Evolutionary conservation across 1,284 basidiomycete genomes (phyloP), one percentile per base, ranked within the genome.

Genomic region (Puccinia coronata): DNA sequence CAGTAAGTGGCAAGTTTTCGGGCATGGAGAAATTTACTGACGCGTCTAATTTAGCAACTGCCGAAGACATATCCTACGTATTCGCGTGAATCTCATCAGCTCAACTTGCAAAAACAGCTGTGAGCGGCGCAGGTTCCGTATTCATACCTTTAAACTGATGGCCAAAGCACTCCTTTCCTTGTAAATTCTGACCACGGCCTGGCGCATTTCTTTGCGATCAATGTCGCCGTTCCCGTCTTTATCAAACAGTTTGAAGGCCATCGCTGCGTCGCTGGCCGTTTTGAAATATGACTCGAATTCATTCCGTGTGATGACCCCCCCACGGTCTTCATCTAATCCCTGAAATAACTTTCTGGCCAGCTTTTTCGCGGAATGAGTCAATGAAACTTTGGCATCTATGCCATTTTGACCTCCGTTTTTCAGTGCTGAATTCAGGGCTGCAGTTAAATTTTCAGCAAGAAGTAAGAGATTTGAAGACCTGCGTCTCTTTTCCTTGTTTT

Each of bases 151-250:
- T 74, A 93, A 87, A 84, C 91, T 90, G n/a, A 91, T 88, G 1
- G 90, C 90, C 47, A 94, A 87, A 1, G 92, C 88, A 84, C 92
- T 92, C 31, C 92, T 89, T 86, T 94, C 93, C 74, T 90, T 88
- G 84, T 94, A 94, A 72, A 94, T 93, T 55, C 92, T 88, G 84
- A 93, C 91, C 3, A 94, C 93, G 0, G 91, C 92, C 84, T 93
- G 91, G 65, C 93, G 90, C 92, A 94, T 94, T 87, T 94, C 93
- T 47, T 88, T 88, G 86, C 91, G 93, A n/a, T 88, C 89, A 80
- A 94, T 92, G 84, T 94, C 92, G 16, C 92, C 93, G 84, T 94
- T 94, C n/a, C 89, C 90, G 84, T 94, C 93, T 84, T 92, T 92
- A 85, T 94, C 93, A 83, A 94, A 94, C 8, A 93, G 84, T 25